phyloP scores from a whole-genome alignment of 139 green algal species.

The Pseudopediastrum boryanum region DNA sequence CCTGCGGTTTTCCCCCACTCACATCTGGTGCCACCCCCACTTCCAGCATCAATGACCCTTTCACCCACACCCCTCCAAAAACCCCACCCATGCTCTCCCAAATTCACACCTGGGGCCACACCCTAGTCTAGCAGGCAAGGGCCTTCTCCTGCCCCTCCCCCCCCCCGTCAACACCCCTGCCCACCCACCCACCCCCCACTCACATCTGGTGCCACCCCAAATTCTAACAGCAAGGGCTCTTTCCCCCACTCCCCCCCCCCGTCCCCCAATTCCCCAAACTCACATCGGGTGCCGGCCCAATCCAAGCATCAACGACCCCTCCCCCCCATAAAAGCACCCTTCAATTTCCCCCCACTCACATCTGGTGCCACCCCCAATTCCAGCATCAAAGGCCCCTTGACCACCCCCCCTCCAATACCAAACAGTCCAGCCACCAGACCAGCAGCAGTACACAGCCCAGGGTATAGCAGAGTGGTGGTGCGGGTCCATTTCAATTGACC shows the following conservation, averaged over 20 bases:
- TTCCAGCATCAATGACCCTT: conserved; percentile 67
- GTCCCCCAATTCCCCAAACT: no score
- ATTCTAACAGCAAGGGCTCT: neutral
- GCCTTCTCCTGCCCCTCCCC: no score
- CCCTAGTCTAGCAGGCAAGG: conserved; percentile 55
- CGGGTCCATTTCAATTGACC: conserved; percentile 40
- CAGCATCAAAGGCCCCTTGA: conserved; percentile 65
- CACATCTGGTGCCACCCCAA: neutral
- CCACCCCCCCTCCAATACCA: conserved; percentile 57
- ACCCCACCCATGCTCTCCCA: conserved; percentile 65
- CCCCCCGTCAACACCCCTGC: no score
- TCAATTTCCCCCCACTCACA: conserved; percentile 25
- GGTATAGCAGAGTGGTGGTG: conserved; percentile 58
- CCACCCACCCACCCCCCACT: no score
- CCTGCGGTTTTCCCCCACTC: neutral
- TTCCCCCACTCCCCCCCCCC: no score
- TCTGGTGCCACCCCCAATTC: conserved; percentile 63
- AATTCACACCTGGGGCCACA: conserved; percentile 53
- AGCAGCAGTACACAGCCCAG: conserved; percentile 51
- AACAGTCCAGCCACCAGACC: conserved; percentile 65
- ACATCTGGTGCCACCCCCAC: conserved; percentile 64
- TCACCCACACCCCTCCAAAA: conserved; percentile 51
- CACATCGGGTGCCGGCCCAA: no score
- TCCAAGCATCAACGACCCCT: no score
- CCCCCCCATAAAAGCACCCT: neutral